phyloP scores from a whole-genome alignment of 768 basidiomycete genomes.

The Coprinellus micaceus region DNA sequence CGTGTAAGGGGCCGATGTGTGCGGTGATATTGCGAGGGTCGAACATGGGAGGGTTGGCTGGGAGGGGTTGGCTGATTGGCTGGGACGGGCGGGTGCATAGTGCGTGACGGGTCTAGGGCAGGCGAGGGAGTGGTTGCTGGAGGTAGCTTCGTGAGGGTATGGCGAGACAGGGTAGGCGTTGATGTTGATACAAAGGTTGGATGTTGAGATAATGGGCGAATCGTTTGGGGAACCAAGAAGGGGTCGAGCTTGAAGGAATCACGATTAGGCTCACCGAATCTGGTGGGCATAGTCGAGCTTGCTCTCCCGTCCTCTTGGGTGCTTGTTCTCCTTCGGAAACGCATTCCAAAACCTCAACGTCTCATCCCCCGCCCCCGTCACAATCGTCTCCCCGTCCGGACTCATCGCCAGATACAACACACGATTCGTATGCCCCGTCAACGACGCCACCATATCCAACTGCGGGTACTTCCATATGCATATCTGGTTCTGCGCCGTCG shows the following conservation, averaged over 20 bases:
- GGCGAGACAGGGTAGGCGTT: too few species aligned
- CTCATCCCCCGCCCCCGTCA: slow-evolving; percentile 97
- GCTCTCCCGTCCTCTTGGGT: slow-evolving; percentile 38
- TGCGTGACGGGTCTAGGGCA: too few species aligned
- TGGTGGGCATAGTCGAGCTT: slow-evolving; percentile 48
- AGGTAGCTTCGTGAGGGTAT: too few species aligned
- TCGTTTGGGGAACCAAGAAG: too few species aligned
- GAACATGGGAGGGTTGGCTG: neutral
- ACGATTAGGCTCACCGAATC: slow-evolving; percentile 53
- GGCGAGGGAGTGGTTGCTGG: too few species aligned
- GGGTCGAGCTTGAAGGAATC: too few species aligned
- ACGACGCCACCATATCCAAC: slow-evolving; percentile 89
- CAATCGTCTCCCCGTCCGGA: slow-evolving; percentile 96
- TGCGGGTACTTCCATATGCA: slow-evolving; percentile 94
- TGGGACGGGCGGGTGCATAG: too few species aligned
- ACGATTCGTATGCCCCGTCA: slow-evolving; percentile 92
- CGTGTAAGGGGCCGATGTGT: too few species aligned
- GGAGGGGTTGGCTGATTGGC: neutral
- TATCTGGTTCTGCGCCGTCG: slow-evolving; percentile 93
- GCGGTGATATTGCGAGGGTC: too few species aligned
- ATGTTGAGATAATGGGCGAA: too few species aligned
- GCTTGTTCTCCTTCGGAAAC: slow-evolving; percentile 71
- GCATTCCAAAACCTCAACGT: slow-evolving; percentile 97
- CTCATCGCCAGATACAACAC: slow-evolving; percentile 97
- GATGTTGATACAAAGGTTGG: too few species aligned